Evolutionary conservation across 352 stramenopile genomes (phyloP).

Genomic region (Globisporangium middletonii): DNA sequence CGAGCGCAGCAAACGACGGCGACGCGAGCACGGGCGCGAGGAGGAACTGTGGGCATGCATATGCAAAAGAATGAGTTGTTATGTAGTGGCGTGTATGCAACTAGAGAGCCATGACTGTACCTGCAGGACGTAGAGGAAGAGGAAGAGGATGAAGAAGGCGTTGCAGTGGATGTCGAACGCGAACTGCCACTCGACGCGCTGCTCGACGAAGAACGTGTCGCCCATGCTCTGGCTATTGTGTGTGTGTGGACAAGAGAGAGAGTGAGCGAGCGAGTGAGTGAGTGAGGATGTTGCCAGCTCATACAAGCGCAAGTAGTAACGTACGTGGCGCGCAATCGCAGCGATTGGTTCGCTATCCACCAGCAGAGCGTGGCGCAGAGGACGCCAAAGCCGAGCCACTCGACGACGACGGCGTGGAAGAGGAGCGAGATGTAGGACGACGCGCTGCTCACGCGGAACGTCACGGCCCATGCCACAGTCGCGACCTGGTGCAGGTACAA

Average conservation of each 20-base stretch:
- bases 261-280: not conserved
- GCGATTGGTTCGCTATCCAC: slow-evolving; percentile 70
- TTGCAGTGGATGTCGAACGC: slow-evolving; percentile 99
- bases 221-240: slow-evolving; percentile 51
- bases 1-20: slow-evolving; percentile 82
- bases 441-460: slow-evolving; percentile 52
- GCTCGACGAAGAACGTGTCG: slow-evolving; percentile 89
- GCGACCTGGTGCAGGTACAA: slow-evolving; percentile 21
- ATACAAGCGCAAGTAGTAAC: slow-evolving; percentile 1
- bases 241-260: not conserved
- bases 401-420: slow-evolving; percentile 74
- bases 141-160: slow-evolving; percentile 96
- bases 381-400: slow-evolving; percentile 76
- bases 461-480: slow-evolving; percentile 74
- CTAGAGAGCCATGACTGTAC: slow-evolving; percentile 15
- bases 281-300: too few species aligned
- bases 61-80: not conserved
- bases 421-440: slow-evolving; percentile 56
- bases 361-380: slow-evolving; percentile 64
- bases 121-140: slow-evolving; percentile 93
- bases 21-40: slow-evolving; percentile 91
- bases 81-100: not conserved
- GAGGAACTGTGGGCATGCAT: slow-evolving; percentile 84
- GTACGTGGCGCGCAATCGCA: slow-evolving; percentile 57
- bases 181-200: slow-evolving; percentile 98